Percentiles rank a stretch among this genome's conserved stretches.
These are phyloP conservation scores for Neonectria faginata DNA, from an alignment of 2,329 filamentous ascomycete genomes.

Conservation along the genomic window DNA sequence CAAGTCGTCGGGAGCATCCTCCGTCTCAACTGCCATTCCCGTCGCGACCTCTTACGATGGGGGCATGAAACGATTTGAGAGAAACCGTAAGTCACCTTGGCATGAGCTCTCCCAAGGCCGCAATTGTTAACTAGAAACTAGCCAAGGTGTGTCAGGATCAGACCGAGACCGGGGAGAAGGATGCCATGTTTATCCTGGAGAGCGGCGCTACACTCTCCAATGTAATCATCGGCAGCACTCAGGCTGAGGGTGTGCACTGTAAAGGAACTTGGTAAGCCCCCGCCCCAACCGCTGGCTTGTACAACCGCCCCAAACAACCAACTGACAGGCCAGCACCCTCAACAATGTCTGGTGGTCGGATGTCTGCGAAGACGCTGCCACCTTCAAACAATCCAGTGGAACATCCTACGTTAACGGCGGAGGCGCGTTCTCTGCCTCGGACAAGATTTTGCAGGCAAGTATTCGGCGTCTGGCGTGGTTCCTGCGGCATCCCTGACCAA, in stretches of 20 bases:
- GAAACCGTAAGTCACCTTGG: slow-evolving; percentile 15
- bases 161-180: slow-evolving; percentile 42
- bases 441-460: not conserved
- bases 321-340: slow-evolving; percentile 37
- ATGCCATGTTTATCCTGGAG: slow-evolving; percentile 64
- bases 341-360: slow-evolving; percentile 56
- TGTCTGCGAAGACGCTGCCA: slow-evolving; percentile 52
- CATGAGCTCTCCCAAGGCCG: not conserved
- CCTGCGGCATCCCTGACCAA: not conserved
- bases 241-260: slow-evolving; percentile 65
- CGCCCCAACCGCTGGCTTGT: not conserved
- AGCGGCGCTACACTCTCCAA: slow-evolving; percentile 64
- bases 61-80: slow-evolving; percentile 22
- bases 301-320: not conserved
- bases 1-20: slow-evolving; percentile 17
- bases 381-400: not conserved
- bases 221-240: slow-evolving; percentile 63
- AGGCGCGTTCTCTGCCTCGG: not conserved
- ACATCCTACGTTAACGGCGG: not conserved
- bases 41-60: slow-evolving; percentile 17
- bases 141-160: slow-evolving; percentile 45
- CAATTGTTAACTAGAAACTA: slow-evolving; percentile 9
- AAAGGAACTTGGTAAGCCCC: slow-evolving; percentile 53
- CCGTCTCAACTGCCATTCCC: slow-evolving; percentile 11
- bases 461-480: not conserved